These are phyloP conservation scores for Lunasporangiospora selenospora DNA, from an alignment of 192 early-diverging fungal species.

Conservation along the genomic window DNA sequence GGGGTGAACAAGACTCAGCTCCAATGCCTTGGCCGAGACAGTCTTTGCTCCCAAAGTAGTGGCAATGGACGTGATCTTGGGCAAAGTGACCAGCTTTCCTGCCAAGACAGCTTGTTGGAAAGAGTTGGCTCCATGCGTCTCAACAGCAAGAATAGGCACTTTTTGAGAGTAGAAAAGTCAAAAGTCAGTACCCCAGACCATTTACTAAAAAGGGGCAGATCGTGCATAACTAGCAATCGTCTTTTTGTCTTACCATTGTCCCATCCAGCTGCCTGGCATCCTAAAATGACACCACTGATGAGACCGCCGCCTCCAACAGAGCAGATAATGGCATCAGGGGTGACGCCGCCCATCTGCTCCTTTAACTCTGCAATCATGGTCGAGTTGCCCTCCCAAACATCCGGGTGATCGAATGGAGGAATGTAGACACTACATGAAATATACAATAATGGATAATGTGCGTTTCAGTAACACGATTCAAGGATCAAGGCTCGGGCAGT, in stretches of 20 bases:
- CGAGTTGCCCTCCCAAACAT: conserved; percentile 66
- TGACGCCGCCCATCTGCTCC: conserved; percentile 58
- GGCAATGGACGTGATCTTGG: conserved; percentile 56
- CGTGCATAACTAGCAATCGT: neutral
- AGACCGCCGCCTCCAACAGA: conserved; percentile 76
- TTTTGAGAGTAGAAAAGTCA: neutral
- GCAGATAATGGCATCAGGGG: conserved; percentile 69
- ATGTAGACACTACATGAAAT: conserved; percentile 50
- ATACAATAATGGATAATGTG: neutral
- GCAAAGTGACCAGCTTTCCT: conserved; percentile 53
- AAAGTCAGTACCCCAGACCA: neutral
- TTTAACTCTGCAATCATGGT: conserved; percentile 70
- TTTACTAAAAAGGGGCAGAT: neutral
- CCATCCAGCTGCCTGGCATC: conserved; percentile 66
- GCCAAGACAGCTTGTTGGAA: conserved; percentile 69
- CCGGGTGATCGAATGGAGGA: conserved; percentile 63
- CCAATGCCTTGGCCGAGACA: conserved; percentile 50
- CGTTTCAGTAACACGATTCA: too few relatives aligned
- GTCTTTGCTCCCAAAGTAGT: conserved; percentile 51
- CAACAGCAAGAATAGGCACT: conserved; percentile 77
- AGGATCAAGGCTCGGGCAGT: too few relatives aligned
- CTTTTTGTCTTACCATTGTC: conserved; percentile 37
- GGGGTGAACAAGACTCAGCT: conserved; percentile 57
- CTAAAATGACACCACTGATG: conserved; percentile 71
- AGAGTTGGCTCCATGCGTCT: conserved; percentile 76